These are phyloP conservation scores for Xylaria sp. DNA, from an alignment of 2,329 filamentous ascomycete genomes.

Conservation along the genomic window DNA sequence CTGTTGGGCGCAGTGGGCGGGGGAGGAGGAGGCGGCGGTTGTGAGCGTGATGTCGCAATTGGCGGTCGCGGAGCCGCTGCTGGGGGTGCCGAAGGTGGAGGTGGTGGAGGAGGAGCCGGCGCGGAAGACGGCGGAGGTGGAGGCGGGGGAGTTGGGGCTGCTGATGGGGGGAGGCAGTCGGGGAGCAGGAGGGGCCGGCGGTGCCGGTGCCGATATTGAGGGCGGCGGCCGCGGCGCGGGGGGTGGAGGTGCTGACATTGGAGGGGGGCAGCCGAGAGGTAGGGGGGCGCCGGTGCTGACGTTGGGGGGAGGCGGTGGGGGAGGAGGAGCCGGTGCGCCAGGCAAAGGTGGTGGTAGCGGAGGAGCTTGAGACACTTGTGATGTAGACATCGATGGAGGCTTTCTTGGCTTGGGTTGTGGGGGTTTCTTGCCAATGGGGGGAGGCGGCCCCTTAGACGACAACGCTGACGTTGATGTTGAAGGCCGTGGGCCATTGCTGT, in stretches of 20 bases:
- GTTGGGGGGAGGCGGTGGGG: slow-evolving; percentile 36
- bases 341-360: slow-evolving; percentile 32
- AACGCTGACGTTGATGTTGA: slow-evolving; percentile 54
- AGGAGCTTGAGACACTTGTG: slow-evolving; percentile 26
- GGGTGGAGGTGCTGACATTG: slow-evolving; percentile 12
- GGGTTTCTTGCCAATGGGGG: slow-evolving; percentile 71
- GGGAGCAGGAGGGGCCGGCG: slow-evolving; percentile 26
- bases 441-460: slow-evolving; percentile 64
- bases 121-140: slow-evolving; percentile 41
- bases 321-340: slow-evolving; percentile 32
- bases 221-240: slow-evolving; percentile 30
- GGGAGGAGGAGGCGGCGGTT: slow-evolving; percentile 38
- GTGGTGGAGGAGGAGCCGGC: slow-evolving; percentile 42
- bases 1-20: slow-evolving; percentile 23
- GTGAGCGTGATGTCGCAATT: slow-evolving; percentile 30
- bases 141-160: slow-evolving; percentile 26
- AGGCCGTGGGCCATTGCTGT: slow-evolving; percentile 48
- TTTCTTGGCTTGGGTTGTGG: slow-evolving; percentile 57
- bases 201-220: slow-evolving; percentile 28
- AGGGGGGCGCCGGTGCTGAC: slow-evolving; percentile 43
- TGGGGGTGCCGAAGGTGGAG: slow-evolving; percentile 30
- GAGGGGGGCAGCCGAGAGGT: slow-evolving; percentile 33
- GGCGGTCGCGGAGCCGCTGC: slow-evolving; percentile 22
- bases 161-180: slow-evolving; percentile 32
- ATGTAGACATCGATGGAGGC: slow-evolving; percentile 38